Evolutionary conservation across 176 grass and related monocot genomes (phyloP).

Genomic region (Musa acuminata): DNA sequence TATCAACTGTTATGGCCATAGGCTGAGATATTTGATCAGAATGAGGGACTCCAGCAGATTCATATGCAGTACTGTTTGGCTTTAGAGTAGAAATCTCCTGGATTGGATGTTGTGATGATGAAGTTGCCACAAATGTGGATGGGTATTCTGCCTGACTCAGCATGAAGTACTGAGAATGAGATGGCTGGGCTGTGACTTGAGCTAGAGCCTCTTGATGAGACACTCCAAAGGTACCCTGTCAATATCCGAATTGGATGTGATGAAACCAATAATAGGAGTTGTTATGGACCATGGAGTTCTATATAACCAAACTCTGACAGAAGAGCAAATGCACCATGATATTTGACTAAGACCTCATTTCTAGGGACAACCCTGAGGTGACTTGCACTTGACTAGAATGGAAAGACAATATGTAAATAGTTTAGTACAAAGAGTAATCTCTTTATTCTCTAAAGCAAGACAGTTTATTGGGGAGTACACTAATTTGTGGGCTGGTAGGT

Average conservation of each 20-base stretch:
- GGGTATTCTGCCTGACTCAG: constrained; percentile 34
- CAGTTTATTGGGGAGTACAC: no score
- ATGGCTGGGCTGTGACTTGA: constrained; percentile 81
- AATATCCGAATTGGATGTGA: not conserved
- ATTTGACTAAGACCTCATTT: no score
- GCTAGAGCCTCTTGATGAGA: constrained; percentile 80
- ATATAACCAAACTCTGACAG: constrained; percentile 6
- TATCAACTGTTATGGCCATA: constrained; percentile 32
- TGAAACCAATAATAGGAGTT: not conserved
- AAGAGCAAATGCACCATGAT: no score
- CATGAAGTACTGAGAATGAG: constrained; percentile 44
- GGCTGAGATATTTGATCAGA: constrained; percentile 33
- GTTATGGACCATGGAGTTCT: not conserved
- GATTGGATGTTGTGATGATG: constrained; percentile 21
- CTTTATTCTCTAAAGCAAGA: no score
- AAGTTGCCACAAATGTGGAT: constrained; percentile 23
- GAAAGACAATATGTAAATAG: no score
- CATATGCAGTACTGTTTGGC: constrained; percentile 28
- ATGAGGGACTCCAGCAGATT: constrained; percentile 35
- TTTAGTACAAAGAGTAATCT: no score
- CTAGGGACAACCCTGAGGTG: no score
- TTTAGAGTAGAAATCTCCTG: constrained; percentile 28
- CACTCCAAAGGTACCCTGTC: constrained; percentile 69
- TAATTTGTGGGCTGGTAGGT: no score
- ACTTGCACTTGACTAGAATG: no score